A percentile compares a stretch with the other conserved stretches of the same genome.
Evolutionary conservation across 495 filamentous ascomycete species (phyloP).

Genomic region (Amniculicola lignicola): DNA sequence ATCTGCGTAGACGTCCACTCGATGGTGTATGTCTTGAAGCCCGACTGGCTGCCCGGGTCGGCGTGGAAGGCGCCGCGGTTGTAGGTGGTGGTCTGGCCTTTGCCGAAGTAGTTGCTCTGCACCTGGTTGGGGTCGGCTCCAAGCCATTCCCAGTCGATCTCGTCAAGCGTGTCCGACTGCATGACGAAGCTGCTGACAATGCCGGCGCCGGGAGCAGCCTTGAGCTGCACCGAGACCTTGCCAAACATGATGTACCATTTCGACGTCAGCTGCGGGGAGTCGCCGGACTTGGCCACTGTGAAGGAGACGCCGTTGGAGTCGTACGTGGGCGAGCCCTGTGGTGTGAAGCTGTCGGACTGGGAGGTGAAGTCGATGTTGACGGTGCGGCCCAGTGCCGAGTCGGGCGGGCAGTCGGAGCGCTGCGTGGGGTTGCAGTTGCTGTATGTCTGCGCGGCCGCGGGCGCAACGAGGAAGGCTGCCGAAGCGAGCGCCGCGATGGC

Average conservation of each 20-base stretch:
- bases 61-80: slow-evolving; percentile 67
- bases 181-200: slow-evolving; percentile 83
- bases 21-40: slow-evolving; percentile 85
- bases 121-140: slow-evolving; percentile 62
- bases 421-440: slow-evolving; percentile 71
- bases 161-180: slow-evolving; percentile 86
- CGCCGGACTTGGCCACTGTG: slow-evolving; percentile 76
- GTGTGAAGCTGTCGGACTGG: slow-evolving; percentile 63
- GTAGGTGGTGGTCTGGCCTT: slow-evolving; percentile 72
- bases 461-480: slow-evolving; percentile 30
- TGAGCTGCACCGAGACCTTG: slow-evolving; percentile 55
- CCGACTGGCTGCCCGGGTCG: slow-evolving; percentile 55
- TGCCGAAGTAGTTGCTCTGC: slow-evolving; percentile 92
- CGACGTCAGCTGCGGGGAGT: slow-evolving; percentile 76
- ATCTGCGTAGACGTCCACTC: slow-evolving; percentile 77
- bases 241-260: slow-evolving; percentile 77
- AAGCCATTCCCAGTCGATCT: slow-evolving; percentile 90
- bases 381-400: slow-evolving; percentile 77
- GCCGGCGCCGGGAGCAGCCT: slow-evolving; percentile 61
- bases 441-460: slow-evolving; percentile 64
- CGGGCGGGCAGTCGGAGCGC: slow-evolving; percentile 61
- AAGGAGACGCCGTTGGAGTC: slow-evolving; percentile 75
- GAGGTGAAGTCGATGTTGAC: slow-evolving; percentile 79
- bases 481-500: slow-evolving; percentile 25
- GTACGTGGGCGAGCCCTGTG: slow-evolving; percentile 65